Evolutionary conservation across 1,284 basidiomycete genomes (phyloP).

Genomic region (Tilletiopsis washingtonensis): DNA sequence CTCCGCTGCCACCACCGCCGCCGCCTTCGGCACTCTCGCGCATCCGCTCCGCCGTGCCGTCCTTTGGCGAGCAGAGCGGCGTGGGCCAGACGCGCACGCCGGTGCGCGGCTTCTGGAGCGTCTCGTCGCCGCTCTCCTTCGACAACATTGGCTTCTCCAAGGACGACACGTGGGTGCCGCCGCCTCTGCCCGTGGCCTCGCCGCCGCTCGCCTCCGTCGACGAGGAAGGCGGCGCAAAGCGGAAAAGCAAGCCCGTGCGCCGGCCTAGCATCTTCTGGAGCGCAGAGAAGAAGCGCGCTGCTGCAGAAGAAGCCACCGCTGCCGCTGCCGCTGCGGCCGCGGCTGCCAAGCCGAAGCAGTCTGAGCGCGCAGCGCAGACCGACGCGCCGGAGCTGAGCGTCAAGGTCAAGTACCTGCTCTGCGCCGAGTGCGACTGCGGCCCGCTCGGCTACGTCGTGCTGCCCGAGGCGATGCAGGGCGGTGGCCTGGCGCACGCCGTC

Average conservation of each 20-base stretch:
- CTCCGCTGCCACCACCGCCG: slow-evolving; percentile 1
- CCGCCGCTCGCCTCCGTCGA: neutral
- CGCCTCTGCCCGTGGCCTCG: neutral
- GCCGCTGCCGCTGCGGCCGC: neutral
- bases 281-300: neutral
- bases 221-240: neutral
- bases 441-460: slow-evolving; percentile 41
- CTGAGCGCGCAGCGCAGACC: neutral
- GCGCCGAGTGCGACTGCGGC: slow-evolving; percentile 45
- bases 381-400: neutral
- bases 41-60: neutral
- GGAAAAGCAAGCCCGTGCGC: neutral
- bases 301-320: neutral
- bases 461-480: slow-evolving; percentile 22
- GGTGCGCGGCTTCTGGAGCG: slow-evolving; percentile 28
- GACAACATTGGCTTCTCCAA: slow-evolving; percentile 43
- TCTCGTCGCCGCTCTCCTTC: slow-evolving; percentile 35
- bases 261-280: neutral
- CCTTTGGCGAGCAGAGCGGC: neutral
- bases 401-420: slow-evolving; percentile 41
- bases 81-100: neutral
- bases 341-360: neutral
- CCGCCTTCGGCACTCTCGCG: slow-evolving; percentile 1
- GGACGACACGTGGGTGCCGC: slow-evolving; percentile 26
- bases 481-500: slow-evolving; percentile 28